Base-by-base conservation (phyloP, 192 early-diverging fungal species). In the Coemansia javaensis region DNA sequence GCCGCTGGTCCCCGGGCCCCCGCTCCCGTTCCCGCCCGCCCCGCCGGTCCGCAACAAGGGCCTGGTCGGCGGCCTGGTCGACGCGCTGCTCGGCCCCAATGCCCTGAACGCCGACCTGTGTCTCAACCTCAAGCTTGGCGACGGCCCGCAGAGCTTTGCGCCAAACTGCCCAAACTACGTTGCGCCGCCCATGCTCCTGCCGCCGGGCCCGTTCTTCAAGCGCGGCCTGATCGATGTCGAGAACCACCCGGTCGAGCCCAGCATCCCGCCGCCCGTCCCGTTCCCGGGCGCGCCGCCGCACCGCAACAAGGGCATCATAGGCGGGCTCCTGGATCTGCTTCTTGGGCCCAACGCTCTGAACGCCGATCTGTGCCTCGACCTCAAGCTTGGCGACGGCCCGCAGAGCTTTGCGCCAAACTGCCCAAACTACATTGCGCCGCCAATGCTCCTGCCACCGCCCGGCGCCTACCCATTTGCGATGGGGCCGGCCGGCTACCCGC, bases 101-200 rank as follows among this genome's bases (percentile, higher is more conserved):
- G 56, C 68, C 25, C 44, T 72, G 25, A 72, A 37, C 39, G 32
- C 45, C 21, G 68, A 72, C 34, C 36, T 64, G 23, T 72, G 68
- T 14, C 40, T 72, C 5, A 51, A 72, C 2, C 62, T 72, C 53
- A 72, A 72, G 57, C 62, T 72, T 3, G 68, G 68, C 43, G 68
- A 72, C 45, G 68, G 68, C 4, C 68, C 68, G 18, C 68, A 72
- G 45, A 72, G 68, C 49, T 18, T 72, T 37, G 61, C 61, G 4
- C 68, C 68, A 28, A 51, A 53, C 32, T 72, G 68, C 28, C 68
- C 68, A 9, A 71, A 71, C 68, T 71, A 51, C 20, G 18, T 71
- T 6, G 47, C 61, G 3, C 68, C 68, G 30, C 60, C 67, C 7
- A 41, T 70, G 44, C 55, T 71, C 9, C 50, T 58, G 21, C 68